Evolutionary conservation across 257 asterid species (phyloP), one percentile per base, ranked within the genome.

Genomic region (Gentiana dahurica): DNA sequence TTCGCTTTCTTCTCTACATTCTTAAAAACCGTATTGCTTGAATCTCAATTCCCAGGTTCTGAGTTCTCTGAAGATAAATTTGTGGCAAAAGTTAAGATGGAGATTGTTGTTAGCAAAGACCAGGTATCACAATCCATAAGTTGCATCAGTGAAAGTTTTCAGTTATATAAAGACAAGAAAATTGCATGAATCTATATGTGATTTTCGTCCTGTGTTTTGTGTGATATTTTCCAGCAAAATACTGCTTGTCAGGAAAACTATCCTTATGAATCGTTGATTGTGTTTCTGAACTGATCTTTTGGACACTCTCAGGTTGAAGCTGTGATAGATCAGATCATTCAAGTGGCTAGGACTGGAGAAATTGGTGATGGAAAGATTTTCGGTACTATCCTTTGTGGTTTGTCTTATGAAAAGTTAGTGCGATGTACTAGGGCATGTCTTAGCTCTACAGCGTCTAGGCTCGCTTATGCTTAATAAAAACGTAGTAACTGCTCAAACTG

Each of bases 311-410:
- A 90, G 98, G 98, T 87, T 58, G 98, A 90, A 66, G 95, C 75
- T 62, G 94, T 87, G 71, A 84, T 90, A 64, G 78, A 75, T 6
- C 84, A 73, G 86, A 90, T 90, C 67, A 76, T 90, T 44, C 83
- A 78, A 68, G 89, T 75, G 71, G 94, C 98, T 65, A 83, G 95
- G 55, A 90, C 98, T 49, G 96, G 98, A 60, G 98, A 90, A 73
- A 90, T 90, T 62, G 98, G 96, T 2, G 98, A 90, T 62, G 96
- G 98, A 52, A 90, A 90, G 85, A 90, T 90, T 57, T 90, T 90
- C 71, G 47, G 98, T 90, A 78, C 78, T 87, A 60, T 57, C 52
- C 5, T 7, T 7, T 24, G 24, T 24, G 24, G 24, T 7, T 39
- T 39, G 44, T 39, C 6, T 0, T 7, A 39, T 39, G 8, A 55